These are phyloP conservation scores for Cordyceps javanica DNA, from an alignment of 2,329 filamentous ascomycete species.

Conservation along the genomic window DNA sequence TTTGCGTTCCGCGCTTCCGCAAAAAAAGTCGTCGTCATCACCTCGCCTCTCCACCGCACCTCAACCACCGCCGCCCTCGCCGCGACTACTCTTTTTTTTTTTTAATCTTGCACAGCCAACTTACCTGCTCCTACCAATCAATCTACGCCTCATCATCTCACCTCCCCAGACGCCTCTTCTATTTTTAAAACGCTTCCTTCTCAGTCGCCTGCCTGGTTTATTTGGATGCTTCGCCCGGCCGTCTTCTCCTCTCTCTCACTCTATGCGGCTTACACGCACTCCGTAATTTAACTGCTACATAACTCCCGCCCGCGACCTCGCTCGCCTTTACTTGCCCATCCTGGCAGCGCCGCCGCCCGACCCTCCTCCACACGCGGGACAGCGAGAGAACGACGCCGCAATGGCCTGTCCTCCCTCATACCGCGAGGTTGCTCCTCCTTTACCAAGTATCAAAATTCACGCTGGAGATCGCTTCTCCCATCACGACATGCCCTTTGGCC, in stretches of 20 bases:
- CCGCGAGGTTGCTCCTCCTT: slow-evolving; percentile 27
- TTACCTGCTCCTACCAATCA: neutral
- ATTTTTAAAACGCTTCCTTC: neutral
- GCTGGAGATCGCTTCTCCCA: slow-evolving; percentile 24
- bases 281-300: slow-evolving; percentile 6
- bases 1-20: neutral
- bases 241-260: neutral
- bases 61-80: neutral
- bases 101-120: slow-evolving; percentile 10
- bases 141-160: slow-evolving; percentile 3
- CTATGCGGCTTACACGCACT: slow-evolving; percentile 6
- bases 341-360: neutral
- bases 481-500: slow-evolving; percentile 27
- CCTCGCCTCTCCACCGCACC: slow-evolving; percentile 1
- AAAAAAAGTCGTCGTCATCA: slow-evolving; percentile 12
- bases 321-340: neutral
- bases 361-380: neutral
- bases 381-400: neutral
- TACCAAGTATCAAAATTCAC: slow-evolving; percentile 33
- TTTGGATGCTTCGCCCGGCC: neutral
- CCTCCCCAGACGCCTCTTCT: neutral
- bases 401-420: slow-evolving; percentile 34
- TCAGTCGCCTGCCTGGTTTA: neutral
- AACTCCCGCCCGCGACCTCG: neutral
- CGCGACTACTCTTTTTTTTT: slow-evolving; percentile 9